Evolutionary conservation across 1,284 basidiomycete species (phyloP).

Genomic region (Pseudozyma tsukubaensis): DNA sequence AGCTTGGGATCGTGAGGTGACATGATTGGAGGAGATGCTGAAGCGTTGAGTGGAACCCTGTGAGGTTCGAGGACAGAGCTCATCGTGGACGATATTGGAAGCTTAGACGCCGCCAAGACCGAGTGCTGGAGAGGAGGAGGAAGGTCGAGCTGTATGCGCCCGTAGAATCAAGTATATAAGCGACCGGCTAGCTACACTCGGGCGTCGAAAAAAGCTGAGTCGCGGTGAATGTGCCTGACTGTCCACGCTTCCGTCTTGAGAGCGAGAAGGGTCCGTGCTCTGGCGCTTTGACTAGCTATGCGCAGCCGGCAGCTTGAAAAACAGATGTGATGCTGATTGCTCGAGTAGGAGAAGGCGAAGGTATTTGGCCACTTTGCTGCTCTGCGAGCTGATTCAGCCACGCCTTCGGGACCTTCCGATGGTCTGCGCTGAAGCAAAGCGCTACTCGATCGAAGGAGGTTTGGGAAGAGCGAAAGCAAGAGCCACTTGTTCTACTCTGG

Average conservation of each 20-base stretch:
- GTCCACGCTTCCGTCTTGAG: too few relatives aligned
- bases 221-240: neutral
- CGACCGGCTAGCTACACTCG: neutral
- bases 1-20: slow-evolving; percentile 28
- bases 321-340: neutral
- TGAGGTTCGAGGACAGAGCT: neutral
- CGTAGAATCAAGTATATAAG: neutral
- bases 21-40: slow-evolving; percentile 7
- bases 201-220: neutral
- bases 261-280: too few relatives aligned
- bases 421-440: too few relatives aligned
- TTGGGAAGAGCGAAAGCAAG: too few relatives aligned
- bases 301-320: neutral
- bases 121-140: neutral
- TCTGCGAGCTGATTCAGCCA: slow-evolving; percentile 4
- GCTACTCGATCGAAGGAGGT: too few relatives aligned
- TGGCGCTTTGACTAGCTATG: too few relatives aligned
- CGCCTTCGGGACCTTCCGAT: neutral
- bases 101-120: neutral
- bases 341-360: neutral
- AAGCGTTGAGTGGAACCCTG: neutral
- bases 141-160: neutral
- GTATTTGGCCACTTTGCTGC: neutral
- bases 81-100: slow-evolving; percentile 14
- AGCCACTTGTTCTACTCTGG: too few relatives aligned